Base-by-base conservation (phyloP, 805 yeast species). In the Wickerhamomyces chambardii region DNA sequence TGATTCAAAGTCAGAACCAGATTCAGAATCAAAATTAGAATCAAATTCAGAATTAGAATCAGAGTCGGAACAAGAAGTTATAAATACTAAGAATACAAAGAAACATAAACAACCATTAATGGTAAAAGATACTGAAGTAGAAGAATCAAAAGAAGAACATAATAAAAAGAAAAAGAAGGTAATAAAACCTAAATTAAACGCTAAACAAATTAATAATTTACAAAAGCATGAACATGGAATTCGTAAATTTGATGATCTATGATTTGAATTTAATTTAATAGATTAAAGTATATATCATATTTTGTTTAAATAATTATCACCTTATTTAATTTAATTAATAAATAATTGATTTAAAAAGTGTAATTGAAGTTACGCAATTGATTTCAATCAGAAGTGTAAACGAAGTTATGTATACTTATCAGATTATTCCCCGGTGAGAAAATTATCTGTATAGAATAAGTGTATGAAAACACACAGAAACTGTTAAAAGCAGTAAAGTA, bases 181-280 rank as follows among this genome's bases (percentile, higher is more conserved):
- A n/a, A 24, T 14, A 6, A 24, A 51, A 32, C 60, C 58, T 36
- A 53, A 59, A 35, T 38, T 66, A 34, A 48, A 64, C 4, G 56
- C 68, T 14, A 71, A 71, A 40, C 76, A 71, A 42, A 44, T 70
- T 30, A 56, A 60, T 31, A 73, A 71, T 35, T 41, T 61, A 38
- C 76, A 68, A 31, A 64, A 64, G 24, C 75, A 70, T 35, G 78
- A 73, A 37, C 84, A 77, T 43, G 85, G 85, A 0, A 78, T 80
- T 35, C 62, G 69, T 29, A 73, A 61, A 44, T 81, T 81, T 47
- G 86, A 78, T 8, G 87, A 68, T 38, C 55, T 78, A 34, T 77
- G 45, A 35, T 19, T n/a, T n/a, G n/a, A n/a, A n/a, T n/a, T n/a
- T n/a, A n/a, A n/a, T n/a, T n/a, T n/a, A n/a, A n/a, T n/a, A n/a